These are phyloP conservation scores for Anastatica hierochuntica DNA, from an alignment of 345 rosid species.

Conservation along the genomic window DNA sequence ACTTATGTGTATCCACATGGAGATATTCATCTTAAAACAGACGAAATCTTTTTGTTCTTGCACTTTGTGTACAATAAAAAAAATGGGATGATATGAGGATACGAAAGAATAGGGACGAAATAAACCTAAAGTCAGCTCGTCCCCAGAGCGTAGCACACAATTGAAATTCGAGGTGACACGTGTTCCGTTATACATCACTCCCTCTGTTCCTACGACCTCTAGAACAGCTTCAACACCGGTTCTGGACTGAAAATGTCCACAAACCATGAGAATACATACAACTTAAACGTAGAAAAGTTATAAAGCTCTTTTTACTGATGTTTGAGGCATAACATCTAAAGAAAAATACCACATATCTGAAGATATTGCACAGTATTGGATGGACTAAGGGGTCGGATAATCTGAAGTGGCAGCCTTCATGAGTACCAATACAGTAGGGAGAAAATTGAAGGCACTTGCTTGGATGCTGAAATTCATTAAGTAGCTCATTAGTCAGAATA, in stretches of 20 bases:
- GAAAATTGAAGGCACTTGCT: too few species aligned
- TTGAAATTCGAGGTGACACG: conserved; percentile 37
- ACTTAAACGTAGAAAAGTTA: conserved; percentile 9
- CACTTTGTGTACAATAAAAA: not conserved
- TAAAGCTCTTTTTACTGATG: not conserved
- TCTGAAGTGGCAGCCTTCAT: conserved; percentile 31
- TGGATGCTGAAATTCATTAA: conserved; percentile 47
- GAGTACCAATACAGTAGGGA: too few species aligned
- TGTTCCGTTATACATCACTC: conserved; percentile 61
- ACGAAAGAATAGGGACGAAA: conserved; percentile 78
- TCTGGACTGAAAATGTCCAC: conserved; percentile 76
- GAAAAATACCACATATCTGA: conserved; percentile 46
- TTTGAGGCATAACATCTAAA: not conserved
- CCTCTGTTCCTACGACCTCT: conserved; percentile 64
- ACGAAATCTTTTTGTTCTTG: not conserved
- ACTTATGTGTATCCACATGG: conserved; percentile 4
- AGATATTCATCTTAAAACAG: not conserved
- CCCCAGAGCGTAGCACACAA: conserved; percentile 54
- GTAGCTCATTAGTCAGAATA: not conserved
- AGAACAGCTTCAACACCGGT: conserved; percentile 50
- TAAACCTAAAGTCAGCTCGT: conserved; percentile 63
- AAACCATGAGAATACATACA: conserved; percentile 56
- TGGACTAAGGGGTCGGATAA: not conserved
- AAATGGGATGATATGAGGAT: conserved; percentile 39
- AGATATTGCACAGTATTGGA: conserved; percentile 47